Evolutionary conservation across 2,329 filamentous ascomycete species (phyloP).

Genomic region (Byssochlamys sp.): DNA sequence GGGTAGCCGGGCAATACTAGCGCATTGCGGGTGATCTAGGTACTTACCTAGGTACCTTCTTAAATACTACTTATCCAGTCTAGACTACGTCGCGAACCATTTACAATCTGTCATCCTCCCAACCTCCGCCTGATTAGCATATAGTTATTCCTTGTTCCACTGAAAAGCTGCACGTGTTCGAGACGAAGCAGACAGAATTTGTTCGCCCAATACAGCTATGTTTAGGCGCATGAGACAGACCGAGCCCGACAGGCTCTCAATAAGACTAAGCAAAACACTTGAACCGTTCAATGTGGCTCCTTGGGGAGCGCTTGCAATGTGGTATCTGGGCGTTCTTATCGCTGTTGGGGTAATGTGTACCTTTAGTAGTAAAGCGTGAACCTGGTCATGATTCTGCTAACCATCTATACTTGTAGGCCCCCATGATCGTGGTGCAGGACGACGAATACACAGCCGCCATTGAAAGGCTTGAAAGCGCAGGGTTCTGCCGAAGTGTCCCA

Average conservation of each 20-base stretch:
- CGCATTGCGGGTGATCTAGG: no score
- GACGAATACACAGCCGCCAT: slow-evolving; percentile 11
- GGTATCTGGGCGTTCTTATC: slow-evolving; percentile 14
- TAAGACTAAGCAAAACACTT: slow-evolving; percentile 11
- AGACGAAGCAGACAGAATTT: not conserved
- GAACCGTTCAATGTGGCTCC: slow-evolving; percentile 12
- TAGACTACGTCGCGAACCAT: not conserved
- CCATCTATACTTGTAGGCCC: slow-evolving; percentile 3
- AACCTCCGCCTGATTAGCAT: no score
- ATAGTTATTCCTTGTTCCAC: no score
- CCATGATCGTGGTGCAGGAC: slow-evolving; percentile 15
- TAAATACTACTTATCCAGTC: no score
- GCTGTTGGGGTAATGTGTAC: slow-evolving; percentile 7
- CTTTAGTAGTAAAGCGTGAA: not conserved
- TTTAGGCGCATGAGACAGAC: slow-evolving; percentile 14
- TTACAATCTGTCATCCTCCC: not conserved
- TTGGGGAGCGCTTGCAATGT: slow-evolving; percentile 14
- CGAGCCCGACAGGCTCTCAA: slow-evolving; percentile 12
- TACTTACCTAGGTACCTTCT: no score
- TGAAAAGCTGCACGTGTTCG: not conserved
- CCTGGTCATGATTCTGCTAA: slow-evolving; percentile 5
- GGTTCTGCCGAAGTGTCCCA: slow-evolving; percentile 12
- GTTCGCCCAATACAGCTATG: not conserved
- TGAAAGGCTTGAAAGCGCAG: slow-evolving; percentile 12
- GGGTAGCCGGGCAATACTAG: no score